Evolutionary conservation across 768 basidiomycete genomes (phyloP).

Genomic region (Gymnopilus junonius): DNA sequence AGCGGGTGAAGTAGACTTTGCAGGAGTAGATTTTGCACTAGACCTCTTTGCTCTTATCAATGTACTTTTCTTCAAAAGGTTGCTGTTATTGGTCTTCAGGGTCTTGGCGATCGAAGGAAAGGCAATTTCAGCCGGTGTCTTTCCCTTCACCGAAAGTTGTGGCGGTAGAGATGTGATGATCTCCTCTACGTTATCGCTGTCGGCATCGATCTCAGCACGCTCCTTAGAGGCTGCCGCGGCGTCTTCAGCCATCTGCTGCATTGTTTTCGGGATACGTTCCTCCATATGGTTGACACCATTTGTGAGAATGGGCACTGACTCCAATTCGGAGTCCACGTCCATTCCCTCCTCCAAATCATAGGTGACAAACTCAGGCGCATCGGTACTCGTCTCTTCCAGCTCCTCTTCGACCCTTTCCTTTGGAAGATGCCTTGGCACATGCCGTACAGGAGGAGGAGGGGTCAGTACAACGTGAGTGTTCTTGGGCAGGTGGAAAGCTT

Average conservation of each 20-base stretch:
- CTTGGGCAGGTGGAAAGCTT: slow-evolving; percentile 73
- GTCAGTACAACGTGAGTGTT: slow-evolving; percentile 43
- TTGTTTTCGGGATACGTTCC: slow-evolving; percentile 50
- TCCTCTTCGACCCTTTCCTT: slow-evolving; percentile 18
- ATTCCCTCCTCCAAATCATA: slow-evolving; percentile 44
- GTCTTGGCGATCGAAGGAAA: not conserved
- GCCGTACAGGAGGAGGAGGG: slow-evolving; percentile 8
- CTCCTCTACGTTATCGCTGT: slow-evolving; percentile 6
- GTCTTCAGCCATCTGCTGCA: slow-evolving; percentile 67
- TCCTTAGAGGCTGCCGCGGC: slow-evolving; percentile 23
- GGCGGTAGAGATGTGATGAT: slow-evolving; percentile 1
- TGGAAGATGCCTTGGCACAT: slow-evolving; percentile 1
- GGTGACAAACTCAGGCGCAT: slow-evolving; percentile 30
- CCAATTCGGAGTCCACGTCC: slow-evolving; percentile 40
- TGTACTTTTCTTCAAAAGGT: slow-evolving; percentile 1
- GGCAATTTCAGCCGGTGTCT: not conserved
- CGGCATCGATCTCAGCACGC: slow-evolving; percentile 4
- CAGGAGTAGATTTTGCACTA: slow-evolving; percentile 11
- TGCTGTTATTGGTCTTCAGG: slow-evolving; percentile 2
- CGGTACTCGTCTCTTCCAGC: slow-evolving; percentile 20
- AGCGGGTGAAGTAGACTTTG: not conserved
- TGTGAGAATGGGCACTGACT: slow-evolving; percentile 18
- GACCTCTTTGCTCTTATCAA: slow-evolving; percentile 11
- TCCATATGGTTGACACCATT: not conserved
- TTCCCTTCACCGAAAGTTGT: not conserved